Evolutionary conservation across 2,329 filamentous ascomycete genomes (phyloP).

Genomic region (Ophiocordyceps camponoti-saundersi): DNA sequence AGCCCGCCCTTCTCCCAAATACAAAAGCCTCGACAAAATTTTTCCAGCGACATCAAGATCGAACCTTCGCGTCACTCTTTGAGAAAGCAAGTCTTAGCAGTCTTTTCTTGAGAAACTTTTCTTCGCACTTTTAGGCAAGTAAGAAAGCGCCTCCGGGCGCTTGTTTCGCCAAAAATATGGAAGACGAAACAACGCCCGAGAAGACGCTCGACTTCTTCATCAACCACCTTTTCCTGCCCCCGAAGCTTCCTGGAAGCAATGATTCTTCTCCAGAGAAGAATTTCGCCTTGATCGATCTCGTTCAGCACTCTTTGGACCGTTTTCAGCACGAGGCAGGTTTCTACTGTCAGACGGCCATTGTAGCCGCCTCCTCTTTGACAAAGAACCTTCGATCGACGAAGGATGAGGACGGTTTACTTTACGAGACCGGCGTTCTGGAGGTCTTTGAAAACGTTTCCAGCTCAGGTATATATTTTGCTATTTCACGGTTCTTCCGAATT

Average conservation of each 20-base stretch:
- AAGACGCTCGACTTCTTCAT: neutral
- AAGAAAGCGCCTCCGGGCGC: neutral
- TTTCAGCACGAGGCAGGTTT: neutral
- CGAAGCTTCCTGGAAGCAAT: neutral
- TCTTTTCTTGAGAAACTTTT: too few species aligned
- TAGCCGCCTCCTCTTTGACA: neutral
- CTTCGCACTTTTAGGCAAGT: too few species aligned
- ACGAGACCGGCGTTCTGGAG: neutral
- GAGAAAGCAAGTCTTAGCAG: too few species aligned
- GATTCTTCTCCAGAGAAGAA: neutral
- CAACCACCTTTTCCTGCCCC: conserved; percentile 1
- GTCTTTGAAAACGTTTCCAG: neutral
- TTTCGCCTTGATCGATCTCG: neutral
- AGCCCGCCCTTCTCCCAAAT: too few species aligned
- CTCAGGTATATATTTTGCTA: neutral
- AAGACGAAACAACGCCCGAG: neutral
- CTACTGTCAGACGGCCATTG: neutral
- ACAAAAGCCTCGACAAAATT: too few species aligned
- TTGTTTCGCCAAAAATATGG: neutral
- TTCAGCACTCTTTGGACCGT: neutral
- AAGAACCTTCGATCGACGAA: neutral
- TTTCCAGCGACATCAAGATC: too few species aligned
- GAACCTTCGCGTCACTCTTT: too few species aligned
- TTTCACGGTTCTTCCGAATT: neutral
- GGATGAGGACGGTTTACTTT: neutral